Evolutionary conservation across 495 filamentous ascomycete species (phyloP), one percentile per base, ranked within the genome.

Genomic region (Penicillium goetzii): DNA sequence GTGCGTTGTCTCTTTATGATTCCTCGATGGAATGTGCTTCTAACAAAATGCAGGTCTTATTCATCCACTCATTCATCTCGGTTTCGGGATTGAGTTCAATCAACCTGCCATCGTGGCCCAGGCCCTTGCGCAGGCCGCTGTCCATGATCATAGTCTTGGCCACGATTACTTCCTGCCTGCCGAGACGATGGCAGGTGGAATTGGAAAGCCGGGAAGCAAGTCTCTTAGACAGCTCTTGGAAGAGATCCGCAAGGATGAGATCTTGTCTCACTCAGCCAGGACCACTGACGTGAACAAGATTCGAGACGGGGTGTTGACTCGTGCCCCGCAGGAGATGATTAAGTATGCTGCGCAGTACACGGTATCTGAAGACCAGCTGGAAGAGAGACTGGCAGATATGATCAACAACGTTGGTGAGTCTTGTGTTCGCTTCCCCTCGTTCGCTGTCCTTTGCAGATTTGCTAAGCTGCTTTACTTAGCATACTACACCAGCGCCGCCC

Each of bases 41-140:
- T 59, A 51, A 50, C 10, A 14, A 34, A 2, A 21, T 43, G n/a
- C 62, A 81, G 91, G 89, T 1, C 85, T 93, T 62, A 67, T 95
- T 2, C 92, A 97, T 69, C 90, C 91, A 10, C 62, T 94, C 8
- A 96, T 97, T 65, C 92, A 96, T 65, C 82, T 96, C 12, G 91
- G 92, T 41, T 95, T 91, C 69, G 92, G 88, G 2, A 65, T 97
- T 19, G 91, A 96, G 65, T 96, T 91, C 76, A 66, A 83, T 1
- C 90, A 94, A 68, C 91, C 90, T 4, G 90, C 90, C 40, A 87
- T 97, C 43, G 81, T 96, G 19, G 90, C 92, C 2, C 88, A 95
- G 81, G 93, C 78, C 3, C 81, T 96, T 7, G 91, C 93, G 3
- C 87, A 94, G 78, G 78, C 89, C 10, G 86, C 88, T 4, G 83